phyloP scores from a whole-genome alignment of 2,329 filamentous ascomycete genomes.

The Alternaria triticimaculans region DNA sequence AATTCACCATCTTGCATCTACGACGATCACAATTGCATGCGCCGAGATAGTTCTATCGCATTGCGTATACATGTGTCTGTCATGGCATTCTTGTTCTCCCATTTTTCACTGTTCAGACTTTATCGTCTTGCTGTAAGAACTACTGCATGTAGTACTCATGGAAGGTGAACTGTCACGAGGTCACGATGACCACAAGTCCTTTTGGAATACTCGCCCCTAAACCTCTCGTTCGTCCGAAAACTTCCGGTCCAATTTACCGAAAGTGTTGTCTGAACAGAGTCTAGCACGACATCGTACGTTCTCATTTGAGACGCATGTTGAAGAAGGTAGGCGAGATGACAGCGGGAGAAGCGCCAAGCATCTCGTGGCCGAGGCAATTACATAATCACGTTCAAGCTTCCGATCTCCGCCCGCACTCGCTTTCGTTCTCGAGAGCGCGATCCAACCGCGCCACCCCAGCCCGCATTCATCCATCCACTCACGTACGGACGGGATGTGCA shows the following conservation, averaged over 20 bases:
- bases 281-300: not conserved
- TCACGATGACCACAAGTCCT: not conserved
- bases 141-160: not conserved
- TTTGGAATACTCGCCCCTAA: not conserved
- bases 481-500: not conserved
- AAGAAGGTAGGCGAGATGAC: not conserved
- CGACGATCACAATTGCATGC: not conserved
- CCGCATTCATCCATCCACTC: not conserved
- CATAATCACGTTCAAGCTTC: not conserved
- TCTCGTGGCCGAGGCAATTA: not conserved
- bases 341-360: not conserved
- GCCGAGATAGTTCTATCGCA: not conserved
- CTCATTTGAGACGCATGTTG: not conserved
- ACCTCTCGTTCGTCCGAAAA: not conserved
- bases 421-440: not conserved
- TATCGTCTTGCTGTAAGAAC: not conserved
- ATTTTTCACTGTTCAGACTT: not conserved
- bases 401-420: constrained; percentile 2
- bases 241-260: not conserved
- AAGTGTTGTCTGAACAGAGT: not conserved
- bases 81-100: not conserved
- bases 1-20: not conserved
- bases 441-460: not conserved
- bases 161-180: not conserved
- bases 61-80: not conserved